These are phyloP conservation scores for Castanea crenata DNA, from an alignment of 306 rosid species.

Conservation along the genomic window DNA sequence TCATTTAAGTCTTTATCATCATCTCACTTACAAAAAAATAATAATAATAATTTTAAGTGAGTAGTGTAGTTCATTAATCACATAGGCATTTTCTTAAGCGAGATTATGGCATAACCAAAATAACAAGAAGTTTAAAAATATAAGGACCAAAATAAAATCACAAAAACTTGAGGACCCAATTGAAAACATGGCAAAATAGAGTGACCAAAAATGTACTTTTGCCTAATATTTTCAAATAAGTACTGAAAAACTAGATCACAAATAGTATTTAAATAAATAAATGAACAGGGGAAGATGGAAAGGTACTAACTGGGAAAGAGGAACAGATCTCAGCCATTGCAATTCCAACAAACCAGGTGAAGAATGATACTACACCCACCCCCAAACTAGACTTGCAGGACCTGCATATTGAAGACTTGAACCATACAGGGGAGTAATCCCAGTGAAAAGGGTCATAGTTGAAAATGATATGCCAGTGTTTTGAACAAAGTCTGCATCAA, in stretches of 20 bases:
- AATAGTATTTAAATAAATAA: not conserved
- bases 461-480: conserved; percentile 87
- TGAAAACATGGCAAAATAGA: too few species aligned
- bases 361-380: conserved; percentile 84
- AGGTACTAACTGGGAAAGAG: conserved; percentile 71
- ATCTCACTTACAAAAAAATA: too few species aligned
- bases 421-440: conserved; percentile 90
- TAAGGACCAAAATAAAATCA: too few species aligned
- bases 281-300: not conserved
- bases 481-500: conserved; percentile 77
- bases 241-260: not conserved
- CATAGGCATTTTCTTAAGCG: too few species aligned
- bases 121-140: too few species aligned
- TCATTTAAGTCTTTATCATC: too few species aligned
- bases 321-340: conserved; percentile 97
- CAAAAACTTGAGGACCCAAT: too few species aligned
- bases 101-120: too few species aligned
- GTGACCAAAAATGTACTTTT: too few species aligned
- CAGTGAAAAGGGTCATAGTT: conserved; percentile 88
- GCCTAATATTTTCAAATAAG: too few species aligned
- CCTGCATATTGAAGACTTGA: conserved; percentile 80
- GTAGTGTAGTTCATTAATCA: too few species aligned
- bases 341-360: conserved; percentile 84
- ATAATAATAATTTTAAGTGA: too few species aligned
- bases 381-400: conserved; percentile 90